Evolutionary conservation across 2,329 filamentous ascomycete genomes (phyloP).

Genomic region (Colletotrichum higginsianum): DNA sequence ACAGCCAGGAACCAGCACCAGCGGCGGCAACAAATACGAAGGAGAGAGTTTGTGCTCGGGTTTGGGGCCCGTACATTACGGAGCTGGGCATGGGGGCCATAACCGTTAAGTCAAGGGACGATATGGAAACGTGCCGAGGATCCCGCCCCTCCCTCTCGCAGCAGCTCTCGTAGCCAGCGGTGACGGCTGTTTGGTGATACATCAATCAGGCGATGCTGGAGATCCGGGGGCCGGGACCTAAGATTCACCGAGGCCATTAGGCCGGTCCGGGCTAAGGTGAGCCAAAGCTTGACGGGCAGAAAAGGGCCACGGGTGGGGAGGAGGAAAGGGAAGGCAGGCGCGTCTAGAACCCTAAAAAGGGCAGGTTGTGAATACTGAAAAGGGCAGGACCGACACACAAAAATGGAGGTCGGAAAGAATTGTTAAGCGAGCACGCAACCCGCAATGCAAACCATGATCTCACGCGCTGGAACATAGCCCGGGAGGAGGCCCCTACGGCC

Average conservation of each 20-base stretch:
- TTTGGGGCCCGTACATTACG: constrained; percentile 25
- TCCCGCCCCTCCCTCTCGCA: constrained; percentile 37
- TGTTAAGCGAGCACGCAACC: constrained; percentile 35
- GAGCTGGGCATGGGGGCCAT: constrained; percentile 7
- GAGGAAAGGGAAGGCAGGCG: constrained; percentile 8
- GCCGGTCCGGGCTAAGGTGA: background rate
- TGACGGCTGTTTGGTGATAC: background rate
- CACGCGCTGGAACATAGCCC: constrained; percentile 11
- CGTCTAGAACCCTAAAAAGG: constrained; percentile 40
- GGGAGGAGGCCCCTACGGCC: background rate
- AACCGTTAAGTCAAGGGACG: constrained; percentile 3
- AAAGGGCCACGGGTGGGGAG: background rate
- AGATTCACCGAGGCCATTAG: constrained; percentile 29
- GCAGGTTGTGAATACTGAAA: constrained; percentile 8
- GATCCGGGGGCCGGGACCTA: constrained; percentile 27
- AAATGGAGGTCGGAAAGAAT: constrained; percentile 34
- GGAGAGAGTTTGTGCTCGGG: constrained; percentile 36
- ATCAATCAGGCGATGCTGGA: background rate
- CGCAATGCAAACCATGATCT: constrained; percentile 25
- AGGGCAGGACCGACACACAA: constrained; percentile 34
- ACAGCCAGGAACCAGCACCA: background rate
- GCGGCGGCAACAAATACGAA: constrained; percentile 8
- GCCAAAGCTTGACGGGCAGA: background rate
- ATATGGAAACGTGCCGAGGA: constrained; percentile 28
- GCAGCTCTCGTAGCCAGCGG: background rate